Base-by-base conservation (phyloP, 176 grass and related monocot genomes). In the Carex cristatella region DNA sequence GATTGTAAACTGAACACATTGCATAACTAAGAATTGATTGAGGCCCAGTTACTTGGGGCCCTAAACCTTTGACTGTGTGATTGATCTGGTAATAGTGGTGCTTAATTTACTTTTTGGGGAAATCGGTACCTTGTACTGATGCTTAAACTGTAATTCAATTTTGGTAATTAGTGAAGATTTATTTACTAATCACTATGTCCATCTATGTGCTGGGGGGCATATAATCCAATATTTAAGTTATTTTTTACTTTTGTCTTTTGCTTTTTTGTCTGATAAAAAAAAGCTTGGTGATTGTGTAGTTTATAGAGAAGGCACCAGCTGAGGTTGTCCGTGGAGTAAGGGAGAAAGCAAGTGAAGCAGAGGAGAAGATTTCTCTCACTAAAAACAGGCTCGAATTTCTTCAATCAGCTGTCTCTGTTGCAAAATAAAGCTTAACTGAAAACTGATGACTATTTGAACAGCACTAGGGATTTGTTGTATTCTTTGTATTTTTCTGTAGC, bases 311-410 rank as follows among this genome's bases (percentile, higher is more conserved):
- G 78, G 96, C 96, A 13, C 96, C 96, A 2, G 91, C 90, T 83
- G 93, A 95, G 31, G 89, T 98, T 84, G 93, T 98, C 32, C 86
- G 88, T 72, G 93, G 91, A 74, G 93, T 98, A 78, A 86, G 85
- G 68, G 93, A 98, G 77, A 98, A 98, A 82, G 96, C 93, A 73
- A 88, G 82, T 0, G 91, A 98, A 54, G 91, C 96, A 62, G 91
- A 95, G 81, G 96, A 98, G 80, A 98, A 89, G 83, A 90, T 98
- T 76, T 75, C 86, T 87, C 93, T 95, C 33, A 98, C 96, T 12
- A 98, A 91, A 87, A 95, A 84, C 54, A 88, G 96, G 59, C 96
- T 98, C 10, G 49, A 49, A 13, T 92, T 98, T 84, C 84, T 98
- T 23, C 86, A 91, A 76, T 93, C 96, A 85, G 91, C 91, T 6